Evolutionary conservation across 352 stramenopile genomes (phyloP).

Genomic region (Elongisporangium undulatum): DNA sequence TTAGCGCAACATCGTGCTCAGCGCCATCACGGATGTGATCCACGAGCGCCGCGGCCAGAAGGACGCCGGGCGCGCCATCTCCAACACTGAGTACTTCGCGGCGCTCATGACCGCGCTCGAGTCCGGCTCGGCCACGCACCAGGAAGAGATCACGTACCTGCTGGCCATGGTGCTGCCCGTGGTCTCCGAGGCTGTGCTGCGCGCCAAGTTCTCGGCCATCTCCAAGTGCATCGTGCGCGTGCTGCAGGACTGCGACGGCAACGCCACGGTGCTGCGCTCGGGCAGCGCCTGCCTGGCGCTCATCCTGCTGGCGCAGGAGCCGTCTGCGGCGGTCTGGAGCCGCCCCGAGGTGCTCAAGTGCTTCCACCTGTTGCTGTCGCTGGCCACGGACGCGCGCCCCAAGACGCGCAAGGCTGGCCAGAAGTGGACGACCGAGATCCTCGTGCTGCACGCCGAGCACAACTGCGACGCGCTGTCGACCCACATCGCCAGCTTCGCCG

Average conservation of each 20-base stretch:
- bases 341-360: slow-evolving; percentile 65
- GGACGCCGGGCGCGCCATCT: slow-evolving; percentile 30
- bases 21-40: slow-evolving; percentile 81
- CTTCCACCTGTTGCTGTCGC: slow-evolving; percentile 75
- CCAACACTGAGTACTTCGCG: slow-evolving; percentile 85
- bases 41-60: slow-evolving; percentile 48
- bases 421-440: slow-evolving; percentile 66
- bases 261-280: slow-evolving; percentile 59
- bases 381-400: slow-evolving; percentile 72
- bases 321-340: slow-evolving; percentile 49
- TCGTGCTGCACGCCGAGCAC: slow-evolving; percentile 63
- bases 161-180: slow-evolving; percentile 72
- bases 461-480: slow-evolving; percentile 79
- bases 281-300: slow-evolving; percentile 58
- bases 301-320: slow-evolving; percentile 67
- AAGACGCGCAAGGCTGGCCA: slow-evolving; percentile 84
- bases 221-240: slow-evolving; percentile 66
- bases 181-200: slow-evolving; percentile 69
- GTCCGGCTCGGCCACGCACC: slow-evolving; percentile 60
- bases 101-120: slow-evolving; percentile 86
- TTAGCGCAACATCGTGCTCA: slow-evolving; percentile 80
- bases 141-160: slow-evolving; percentile 73
- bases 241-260: slow-evolving; percentile 60
- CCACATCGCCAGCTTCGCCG: slow-evolving; percentile 83
- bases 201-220: slow-evolving; percentile 72